Evolutionary conservation across 306 rosid genomes (phyloP).

Genomic region (Vigna angularis): DNA sequence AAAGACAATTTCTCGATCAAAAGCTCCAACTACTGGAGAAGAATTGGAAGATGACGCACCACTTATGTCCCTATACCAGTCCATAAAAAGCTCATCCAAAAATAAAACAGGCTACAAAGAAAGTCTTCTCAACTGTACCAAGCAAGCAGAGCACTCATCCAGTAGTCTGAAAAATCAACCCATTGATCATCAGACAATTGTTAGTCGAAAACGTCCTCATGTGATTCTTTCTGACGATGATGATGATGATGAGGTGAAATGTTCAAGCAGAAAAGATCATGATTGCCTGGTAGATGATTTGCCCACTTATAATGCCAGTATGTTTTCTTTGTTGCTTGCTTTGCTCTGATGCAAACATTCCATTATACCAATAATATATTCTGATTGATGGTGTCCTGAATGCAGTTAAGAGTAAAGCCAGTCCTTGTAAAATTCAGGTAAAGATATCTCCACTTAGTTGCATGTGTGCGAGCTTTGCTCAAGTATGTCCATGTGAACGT

Average conservation of each 20-base stretch:
- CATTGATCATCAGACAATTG: slow-evolving; percentile 49
- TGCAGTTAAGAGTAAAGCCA: slow-evolving; percentile 63
- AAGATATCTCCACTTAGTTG: slow-evolving; percentile 39
- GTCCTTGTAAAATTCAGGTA: slow-evolving; percentile 66
- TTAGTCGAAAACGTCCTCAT: slow-evolving; percentile 69
- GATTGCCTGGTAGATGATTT: slow-evolving; percentile 52
- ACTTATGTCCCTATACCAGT: slow-evolving; percentile 56
- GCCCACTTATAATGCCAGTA: slow-evolving; percentile 62
- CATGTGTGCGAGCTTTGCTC: slow-evolving; percentile 20
- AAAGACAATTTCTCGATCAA: slow-evolving; percentile 48
- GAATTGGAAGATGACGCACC: slow-evolving; percentile 65
- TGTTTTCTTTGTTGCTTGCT: slow-evolving; percentile 52
- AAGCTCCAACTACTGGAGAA: slow-evolving; percentile 47
- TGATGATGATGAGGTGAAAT: slow-evolving; percentile 48
- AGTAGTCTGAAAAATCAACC: slow-evolving; percentile 52
- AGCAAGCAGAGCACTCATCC: slow-evolving; percentile 52
- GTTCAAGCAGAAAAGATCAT: slow-evolving; percentile 51
- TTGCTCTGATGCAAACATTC: slow-evolving; percentile 41
- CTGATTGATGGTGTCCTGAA: slow-evolving; percentile 49
- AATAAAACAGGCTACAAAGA: slow-evolving; percentile 45
- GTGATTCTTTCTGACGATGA: slow-evolving; percentile 80
- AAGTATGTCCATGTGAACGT: slow-evolving; percentile 34
- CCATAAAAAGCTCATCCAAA: slow-evolving; percentile 56
- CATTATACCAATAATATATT: slow-evolving; percentile 22
- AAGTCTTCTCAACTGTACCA: slow-evolving; percentile 43